Evolutionary conservation across 2,329 filamentous ascomycete genomes (phyloP), one percentile per base, ranked within the genome.

Genomic region (Chaetomiaceae sp.): DNA sequence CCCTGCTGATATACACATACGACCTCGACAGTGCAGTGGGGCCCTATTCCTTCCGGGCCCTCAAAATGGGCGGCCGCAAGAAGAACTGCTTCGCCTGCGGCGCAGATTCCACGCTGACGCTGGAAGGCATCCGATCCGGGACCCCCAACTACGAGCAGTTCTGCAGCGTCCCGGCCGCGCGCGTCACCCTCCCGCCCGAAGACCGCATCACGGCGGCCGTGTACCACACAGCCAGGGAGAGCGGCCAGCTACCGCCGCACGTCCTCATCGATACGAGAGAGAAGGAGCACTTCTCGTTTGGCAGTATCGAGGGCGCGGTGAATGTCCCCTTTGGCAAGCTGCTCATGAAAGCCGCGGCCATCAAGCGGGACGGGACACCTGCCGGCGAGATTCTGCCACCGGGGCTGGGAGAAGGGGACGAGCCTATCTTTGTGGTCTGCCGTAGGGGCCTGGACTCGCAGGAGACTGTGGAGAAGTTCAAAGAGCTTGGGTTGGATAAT

Each of bases 71-170:
- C 14, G 76, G 81, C 0, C 77, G 85, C 44, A 78, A 87, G 44
- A 68, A 73, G 8, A 81, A 82, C 34, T 97, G 93, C 62, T 81
- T 87, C 31, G 86, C 86, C 1, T 99, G 93, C 65, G 87, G 86
- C 0, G 70, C 76, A 0, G 68, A 75, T 8, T 76, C 80, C 0
- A 79, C 73, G 0, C 74, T 96, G 10, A 85, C 84, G 0, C 64
- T 81, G 7, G 74, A 83, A 10, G 78, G 76, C 7, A 69, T 96
- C 45, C 71, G 67, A 17, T 77, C 75, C 0, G 85, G 86, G 0
- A 83, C 80, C 5, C 72, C 91, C 41, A 89, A 96, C 64, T 97
- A 97, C 64, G 77, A 87, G 0, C 82, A 85, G 46, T 96, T 97
- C 64, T 97, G 92, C 63, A 90, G 91, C 70, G 1, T 56, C 50